Base-by-base conservation (phyloP, 345 rosid genomes). In the Ceriops decandra region DNA sequence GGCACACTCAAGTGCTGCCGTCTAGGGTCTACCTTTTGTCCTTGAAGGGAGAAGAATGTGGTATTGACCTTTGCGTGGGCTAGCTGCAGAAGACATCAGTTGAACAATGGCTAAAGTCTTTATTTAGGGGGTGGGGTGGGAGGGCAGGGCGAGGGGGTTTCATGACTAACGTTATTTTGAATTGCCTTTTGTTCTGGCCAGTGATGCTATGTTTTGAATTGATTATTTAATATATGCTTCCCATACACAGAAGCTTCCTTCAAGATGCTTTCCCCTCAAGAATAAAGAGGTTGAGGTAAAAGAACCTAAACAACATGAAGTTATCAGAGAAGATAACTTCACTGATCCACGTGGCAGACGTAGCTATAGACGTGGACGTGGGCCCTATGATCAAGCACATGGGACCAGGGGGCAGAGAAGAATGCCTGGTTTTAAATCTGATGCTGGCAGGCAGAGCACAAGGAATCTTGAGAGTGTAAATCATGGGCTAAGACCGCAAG, bases 341-440 rank as follows among this genome's bases (percentile, higher is more conserved):
- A 64, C 70, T 47, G 83, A 74, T 61, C 49, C 72, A 49, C 71
- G 79, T 52, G 78, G 75, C 28, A 83, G 68, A 61, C 84, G 89
- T 73, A 77, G 64, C 72, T 26, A 70, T 17, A 87, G 82, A 75
- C 97, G 96, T 26, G 86, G 89, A 47, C 83, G 86, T 72, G 85
- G 79, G 9, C 70, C 54, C 46, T 73, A 84, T 15, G 90, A 87
- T 65, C 90, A 79, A 71, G 92, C 85, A 60, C 76, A 78, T 59
- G 77, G 80, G 68, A 79, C 78, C 56, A 86, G 81, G 78, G 78
- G 57, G 77, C 89, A 67, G 71, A 87, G 77, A 71, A 81, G 81
- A 72, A 72, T 71, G 62, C 80, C 86, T 10, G 84, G 74, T 68
- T 70, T 80, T 22, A 83, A 70, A 77, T 68, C 75, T 64, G 75